phyloP scores from a whole-genome alignment of 352 stramenopile species.

The Lagenidium giganteum region DNA sequence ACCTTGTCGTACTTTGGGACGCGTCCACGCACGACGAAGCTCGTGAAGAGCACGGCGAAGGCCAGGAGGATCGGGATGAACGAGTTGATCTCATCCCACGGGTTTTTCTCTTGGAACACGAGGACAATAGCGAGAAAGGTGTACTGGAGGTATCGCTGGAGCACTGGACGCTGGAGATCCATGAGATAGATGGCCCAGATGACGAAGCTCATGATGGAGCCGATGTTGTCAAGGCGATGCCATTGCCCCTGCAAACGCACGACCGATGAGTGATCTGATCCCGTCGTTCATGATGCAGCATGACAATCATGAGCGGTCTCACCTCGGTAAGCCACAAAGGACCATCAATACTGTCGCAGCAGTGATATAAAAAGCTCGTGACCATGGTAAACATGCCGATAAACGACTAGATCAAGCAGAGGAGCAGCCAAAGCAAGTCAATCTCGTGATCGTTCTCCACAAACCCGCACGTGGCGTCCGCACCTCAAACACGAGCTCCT shows the following conservation, averaged over 20 bases:
- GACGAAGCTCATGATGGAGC: constrained; percentile 80
- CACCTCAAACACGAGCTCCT: constrained; percentile 73
- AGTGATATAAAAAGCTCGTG: constrained; percentile 79
- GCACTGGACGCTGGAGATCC: constrained; percentile 35
- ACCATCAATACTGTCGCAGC: constrained; percentile 68
- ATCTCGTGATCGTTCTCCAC: background rate
- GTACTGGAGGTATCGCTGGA: constrained; percentile 63
- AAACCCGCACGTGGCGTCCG: background rate
- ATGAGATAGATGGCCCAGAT: constrained; percentile 75
- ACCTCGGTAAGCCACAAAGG: constrained; percentile 76
- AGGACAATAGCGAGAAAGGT: constrained; percentile 57
- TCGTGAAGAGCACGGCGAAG: constrained; percentile 36
- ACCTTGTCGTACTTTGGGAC: constrained; percentile 50
- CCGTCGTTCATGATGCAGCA: background rate
- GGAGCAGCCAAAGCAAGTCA: background rate
- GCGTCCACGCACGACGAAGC: constrained; percentile 28
- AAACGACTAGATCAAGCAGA: constrained; percentile 34
- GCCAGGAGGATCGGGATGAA: constrained; percentile 36
- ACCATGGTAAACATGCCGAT: constrained; percentile 76
- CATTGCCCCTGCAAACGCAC: constrained; percentile 43
- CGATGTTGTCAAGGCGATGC: constrained; percentile 80
- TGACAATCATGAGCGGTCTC: too few relatives aligned
- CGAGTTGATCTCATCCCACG: constrained; percentile 64
- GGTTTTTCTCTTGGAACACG: constrained; percentile 72
- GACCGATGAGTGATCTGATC: constrained; percentile 4